Evolutionary conservation across 2,329 filamentous ascomycete genomes (phyloP), one percentile per base, ranked within the genome.

Genomic region (Catunica adiposa): DNA sequence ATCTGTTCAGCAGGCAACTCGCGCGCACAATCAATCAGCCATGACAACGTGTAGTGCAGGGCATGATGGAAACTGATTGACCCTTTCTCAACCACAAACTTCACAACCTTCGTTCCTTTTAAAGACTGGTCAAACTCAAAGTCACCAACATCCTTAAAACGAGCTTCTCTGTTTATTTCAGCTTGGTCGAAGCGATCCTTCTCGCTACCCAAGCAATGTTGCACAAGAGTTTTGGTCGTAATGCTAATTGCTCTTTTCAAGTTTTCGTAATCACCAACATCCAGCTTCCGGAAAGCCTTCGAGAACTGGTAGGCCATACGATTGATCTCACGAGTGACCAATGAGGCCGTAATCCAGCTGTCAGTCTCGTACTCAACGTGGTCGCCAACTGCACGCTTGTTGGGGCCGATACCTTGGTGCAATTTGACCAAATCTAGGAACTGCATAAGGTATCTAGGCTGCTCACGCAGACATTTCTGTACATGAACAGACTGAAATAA

Each of bases 311-410:
- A 78, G 64, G 90, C 95, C 38, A 97, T 77, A 55, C 87, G 82
- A 65, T 97, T 97, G 66, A 98, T 90, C 66, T 98, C 90, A 53
- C 90, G 79, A 52, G 92, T 96, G 57, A 98, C 86, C 53, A 97
- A 76, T 5, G 89, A 95, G 2, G 92, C 90, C 57, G 87, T 94
- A 54, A 98, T 97, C 92, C 92, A 98, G 20, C 88, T 86, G 69
- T 98, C 94, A 1, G 89, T 94, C 68, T 98, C 92, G 65, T 97
- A 98, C 67, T 98, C 94, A 31, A 98, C 86, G 66, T 98, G 92
- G 64, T 97, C 92, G 15, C 89, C 89, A 22, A 96, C 80, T 1
- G 90, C 92, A 59, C 94, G 64, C 25, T 89, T 76, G 63, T 97
- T 98, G 1, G 92, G 92, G 62, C 90, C 96, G 56, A 98, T 96